Base-by-base conservation (phyloP, 208 protist genomes). In the Leptomonas seymouri region DNA sequence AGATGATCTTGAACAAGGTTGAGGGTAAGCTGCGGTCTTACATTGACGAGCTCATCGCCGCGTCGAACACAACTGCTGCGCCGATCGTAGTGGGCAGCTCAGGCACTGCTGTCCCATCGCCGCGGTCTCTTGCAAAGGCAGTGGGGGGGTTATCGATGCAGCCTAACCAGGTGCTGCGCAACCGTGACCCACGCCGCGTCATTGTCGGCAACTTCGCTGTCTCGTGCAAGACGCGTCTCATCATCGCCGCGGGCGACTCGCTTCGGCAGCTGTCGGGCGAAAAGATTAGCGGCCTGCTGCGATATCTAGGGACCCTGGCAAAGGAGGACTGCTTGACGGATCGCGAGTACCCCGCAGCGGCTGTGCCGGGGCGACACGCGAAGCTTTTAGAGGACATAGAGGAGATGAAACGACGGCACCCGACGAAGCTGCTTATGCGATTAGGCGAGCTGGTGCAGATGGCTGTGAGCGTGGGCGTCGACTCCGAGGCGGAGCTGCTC, bases 201-300 rank as follows among this genome's bases (percentile, higher is more conserved):
- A 87, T 96, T 61, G 73, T 89, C 16, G 93, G 90, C 42, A 94
- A 87, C 70, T 97, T 95, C 62, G 93, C 93, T 48, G 90, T 94
- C 5, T 96, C 90, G 5, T 97, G 88, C 79, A 94, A 93, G 71
- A 92, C 71, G 46, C 87, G 90, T 14, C 62, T 72, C 25, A 76
- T 95, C 58, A 91, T 96, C 67, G 84, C 83, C 6, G 77, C 88
- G n/a, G 90, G 89, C 49, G 72, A 78, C 57, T 45, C 67, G 42
- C 68, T 81, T 41, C 78, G 81, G 20, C 70, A 85, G 57, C 61
- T 93, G 27, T 89, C 84, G 3, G 88, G 85, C 2, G 49, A 71
- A 64, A 93, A 81, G 62, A 86, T 97, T 28, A 93, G 85, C 53
- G 55, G 63, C 3, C 68, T 95, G n/a, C 76, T 95, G n/a, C 53